phyloP scores from a whole-genome alignment of 345 rosid genomes.

The Adansonia digitata region DNA sequence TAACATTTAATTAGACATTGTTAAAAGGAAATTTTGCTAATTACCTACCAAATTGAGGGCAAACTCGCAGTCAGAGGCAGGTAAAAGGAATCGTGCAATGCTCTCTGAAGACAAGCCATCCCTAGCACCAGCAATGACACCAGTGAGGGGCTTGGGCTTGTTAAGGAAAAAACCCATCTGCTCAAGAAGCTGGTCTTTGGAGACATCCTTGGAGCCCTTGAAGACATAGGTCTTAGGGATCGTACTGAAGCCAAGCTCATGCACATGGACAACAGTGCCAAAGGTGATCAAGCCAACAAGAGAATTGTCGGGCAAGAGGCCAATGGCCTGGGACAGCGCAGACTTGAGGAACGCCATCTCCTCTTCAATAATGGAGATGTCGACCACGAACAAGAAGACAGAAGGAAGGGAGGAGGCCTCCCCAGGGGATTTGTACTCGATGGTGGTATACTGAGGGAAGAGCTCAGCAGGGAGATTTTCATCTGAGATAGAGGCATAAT shows the following conservation, averaged over 20 bases:
- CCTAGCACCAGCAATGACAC: slow-evolving; percentile 87
- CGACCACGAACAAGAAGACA: slow-evolving; percentile 71
- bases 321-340: slow-evolving; percentile 69
- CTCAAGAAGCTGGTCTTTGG: slow-evolving; percentile 80
- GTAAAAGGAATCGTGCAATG: slow-evolving; percentile 82
- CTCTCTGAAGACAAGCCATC: slow-evolving; percentile 82
- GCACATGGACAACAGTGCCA: slow-evolving; percentile 67
- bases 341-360: slow-evolving; percentile 77
- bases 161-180: slow-evolving; percentile 70
- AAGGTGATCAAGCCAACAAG: slow-evolving; percentile 76
- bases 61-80: too few species aligned
- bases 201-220: slow-evolving; percentile 69
- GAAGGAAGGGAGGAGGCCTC: slow-evolving; percentile 42
- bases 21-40: not conserved
- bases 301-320: slow-evolving; percentile 62
- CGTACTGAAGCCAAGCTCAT: slow-evolving; percentile 75
- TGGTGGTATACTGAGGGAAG: slow-evolving; percentile 73
- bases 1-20: not conserved
- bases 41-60: slow-evolving; percentile 45
- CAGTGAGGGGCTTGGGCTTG: slow-evolving; percentile 69
- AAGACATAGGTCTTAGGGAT: slow-evolving; percentile 70
- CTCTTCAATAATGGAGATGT: slow-evolving; percentile 78
- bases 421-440: slow-evolving; percentile 64
- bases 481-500: slow-evolving; percentile 68
- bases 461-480: slow-evolving; percentile 88